A percentile compares a stretch with the other conserved stretches of the same genome.
Evolutionary conservation across 148 eudicot species (phyloP).

Genomic region (Pharnaceum exiguum): DNA sequence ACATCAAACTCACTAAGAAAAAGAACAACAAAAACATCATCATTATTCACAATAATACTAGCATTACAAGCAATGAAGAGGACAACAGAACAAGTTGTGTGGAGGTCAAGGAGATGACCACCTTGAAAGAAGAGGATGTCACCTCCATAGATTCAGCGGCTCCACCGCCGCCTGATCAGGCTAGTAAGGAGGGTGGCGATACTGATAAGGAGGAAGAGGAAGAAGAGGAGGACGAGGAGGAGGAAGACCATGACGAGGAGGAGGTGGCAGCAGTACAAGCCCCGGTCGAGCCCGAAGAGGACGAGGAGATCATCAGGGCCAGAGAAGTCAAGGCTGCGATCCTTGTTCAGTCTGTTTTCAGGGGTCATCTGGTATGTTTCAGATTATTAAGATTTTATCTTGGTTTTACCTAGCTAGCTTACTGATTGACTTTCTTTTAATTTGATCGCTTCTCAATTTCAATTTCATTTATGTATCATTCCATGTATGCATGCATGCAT

Average conservation of each 20-base stretch:
- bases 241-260: not conserved
- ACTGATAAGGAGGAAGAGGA: constrained; percentile 10
- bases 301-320: constrained; percentile 9
- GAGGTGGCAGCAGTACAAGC: not conserved
- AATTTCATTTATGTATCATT: not conserved
- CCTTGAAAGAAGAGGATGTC: constrained; percentile 23
- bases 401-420: not conserved
- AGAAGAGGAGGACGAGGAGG: constrained; percentile 3
- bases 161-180: constrained; percentile 13
- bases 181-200: constrained; percentile 10
- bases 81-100: constrained; percentile 33
- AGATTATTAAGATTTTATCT: too few species aligned
- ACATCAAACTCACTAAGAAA: not conserved
- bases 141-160: constrained; percentile 23
- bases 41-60: constrained; percentile 58
- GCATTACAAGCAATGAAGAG: constrained; percentile 30
- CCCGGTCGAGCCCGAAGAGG: not conserved
- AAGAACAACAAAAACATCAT: constrained; percentile 37
- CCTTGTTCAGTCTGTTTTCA: constrained; percentile 60
- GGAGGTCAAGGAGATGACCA: constrained; percentile 18
- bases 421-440: not conserved
- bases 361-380: constrained; percentile 74
- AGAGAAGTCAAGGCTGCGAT: constrained; percentile 50
- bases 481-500: too few species aligned
- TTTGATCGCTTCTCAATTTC: too few species aligned